Base-by-base conservation (phyloP, 371 early-diverging fungal species). In the Lichtheimia ramosa region DNA sequence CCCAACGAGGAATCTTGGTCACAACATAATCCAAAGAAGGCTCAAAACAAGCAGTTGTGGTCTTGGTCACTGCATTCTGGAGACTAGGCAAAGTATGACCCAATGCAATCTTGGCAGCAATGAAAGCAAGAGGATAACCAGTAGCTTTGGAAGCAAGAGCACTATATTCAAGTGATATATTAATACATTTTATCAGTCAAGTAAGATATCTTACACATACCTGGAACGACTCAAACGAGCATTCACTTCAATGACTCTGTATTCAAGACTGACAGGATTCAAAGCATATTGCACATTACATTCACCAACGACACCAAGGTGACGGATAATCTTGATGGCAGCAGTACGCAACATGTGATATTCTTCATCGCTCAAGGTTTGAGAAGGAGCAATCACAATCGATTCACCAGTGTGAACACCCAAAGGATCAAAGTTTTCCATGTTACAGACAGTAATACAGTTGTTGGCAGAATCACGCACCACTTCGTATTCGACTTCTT, bases 401-500 rank as follows among this genome's bases (percentile, higher is more conserved):
- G 93, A 93, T 77, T 96, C 97, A 58, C 97, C 97, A 5, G 97
- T 96, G 74, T 96, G 97, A 52, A 91, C 91, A 41, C 95, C 93
- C n/a, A 92, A 86, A 18, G 97, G 97, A 69, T 96, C 97, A 83
- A 96, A 95, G 89, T 96, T 96, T 74, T 96, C 96, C 96, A 95
- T 96, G 85, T 96, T 96, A 77, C 97, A 96, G 53, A 96, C 94
- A 21, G 97, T 95, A 62, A 96, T 92, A 76, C 97, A 96, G 83
- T 96, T 96, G 79, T 96, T 87, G 58, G 87, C 83, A 56, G 89
- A 83, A 74, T 96, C 97, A 67, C 97, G 90, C 43, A 96, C 95
- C 15, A 96, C 96, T 73, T 96, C 97, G 71, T 96, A 96, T 73
- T 96, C 97, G 54, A 96, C 85, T 75, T 96, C 97, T 73, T 96